Percentiles rank a stretch among this genome's conserved stretches.
phyloP scores from a whole-genome alignment of 192 early-diverging fungal species.

The Pilobolus umbonatus region DNA sequence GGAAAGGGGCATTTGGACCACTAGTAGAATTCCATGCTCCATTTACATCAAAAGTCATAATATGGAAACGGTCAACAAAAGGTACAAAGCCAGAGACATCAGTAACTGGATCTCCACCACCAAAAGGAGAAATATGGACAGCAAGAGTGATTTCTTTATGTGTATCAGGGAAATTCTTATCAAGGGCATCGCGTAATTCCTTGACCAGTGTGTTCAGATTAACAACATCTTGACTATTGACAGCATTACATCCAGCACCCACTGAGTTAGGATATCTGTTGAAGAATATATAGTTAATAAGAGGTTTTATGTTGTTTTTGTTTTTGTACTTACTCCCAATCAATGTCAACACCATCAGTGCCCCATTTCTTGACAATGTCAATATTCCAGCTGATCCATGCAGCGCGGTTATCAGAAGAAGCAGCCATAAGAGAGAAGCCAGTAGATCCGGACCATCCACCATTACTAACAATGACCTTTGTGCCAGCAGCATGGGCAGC shows the following conservation, averaged over 20 bases:
- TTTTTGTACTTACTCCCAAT: slow-evolving; percentile 43
- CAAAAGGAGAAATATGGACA: slow-evolving; percentile 59
- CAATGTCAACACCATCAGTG: slow-evolving; percentile 74
- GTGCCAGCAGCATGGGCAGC: slow-evolving; percentile 10
- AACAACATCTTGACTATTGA: slow-evolving; percentile 43
- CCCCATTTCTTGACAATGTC: slow-evolving; percentile 41
- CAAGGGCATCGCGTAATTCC: slow-evolving; percentile 51
- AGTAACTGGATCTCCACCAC: slow-evolving; percentile 34
- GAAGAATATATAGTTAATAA: background rate
- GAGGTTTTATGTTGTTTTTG: background rate
- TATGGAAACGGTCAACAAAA: slow-evolving; percentile 58
- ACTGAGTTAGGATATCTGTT: slow-evolving; percentile 53
- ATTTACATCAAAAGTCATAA: slow-evolving; percentile 67
- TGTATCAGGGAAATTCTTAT: slow-evolving; percentile 29
- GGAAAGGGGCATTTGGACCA: slow-evolving; percentile 47
- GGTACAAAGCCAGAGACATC: slow-evolving; percentile 57
- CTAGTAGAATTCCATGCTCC: slow-evolving; percentile 52
- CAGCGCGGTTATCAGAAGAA: slow-evolving; percentile 30
- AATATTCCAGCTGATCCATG: slow-evolving; percentile 46
- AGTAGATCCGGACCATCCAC: slow-evolving; percentile 62
- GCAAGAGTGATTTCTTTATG: slow-evolving; percentile 61
- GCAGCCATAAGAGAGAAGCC: slow-evolving; percentile 51
- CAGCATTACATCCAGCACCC: slow-evolving; percentile 55
- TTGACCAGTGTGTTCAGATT: slow-evolving; percentile 57
- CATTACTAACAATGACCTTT: slow-evolving; percentile 46